phyloP scores from a whole-genome alignment of 208 protist species.

The Zelonia costaricensis region DNA sequence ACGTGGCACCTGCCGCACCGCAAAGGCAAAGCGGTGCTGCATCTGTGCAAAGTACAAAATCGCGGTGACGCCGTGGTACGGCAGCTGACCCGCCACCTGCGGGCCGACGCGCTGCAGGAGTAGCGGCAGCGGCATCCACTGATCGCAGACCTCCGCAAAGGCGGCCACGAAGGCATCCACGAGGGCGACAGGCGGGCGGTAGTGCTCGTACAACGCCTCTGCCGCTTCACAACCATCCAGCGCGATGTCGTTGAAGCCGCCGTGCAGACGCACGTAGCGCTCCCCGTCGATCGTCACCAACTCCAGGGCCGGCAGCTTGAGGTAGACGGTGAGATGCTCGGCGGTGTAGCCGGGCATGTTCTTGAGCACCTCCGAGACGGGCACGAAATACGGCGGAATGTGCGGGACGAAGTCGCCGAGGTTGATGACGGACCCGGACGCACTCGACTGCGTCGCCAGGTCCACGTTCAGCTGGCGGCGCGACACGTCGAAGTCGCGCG shows the following conservation, averaged over 20 bases:
- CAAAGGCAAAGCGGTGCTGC: slow-evolving; percentile 89
- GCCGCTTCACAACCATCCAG: slow-evolving; percentile 63
- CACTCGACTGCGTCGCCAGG: slow-evolving; percentile 32
- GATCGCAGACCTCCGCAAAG: slow-evolving; percentile 58
- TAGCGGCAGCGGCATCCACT: slow-evolving; percentile 81
- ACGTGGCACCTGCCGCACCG: slow-evolving; percentile 28
- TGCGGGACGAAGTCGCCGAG: slow-evolving; percentile 72
- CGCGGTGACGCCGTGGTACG: slow-evolving; percentile 55
- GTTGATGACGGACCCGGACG: slow-evolving; percentile 65
- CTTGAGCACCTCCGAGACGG: slow-evolving; percentile 57
- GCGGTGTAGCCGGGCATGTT: slow-evolving; percentile 89
- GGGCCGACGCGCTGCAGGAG: slow-evolving; percentile 64
- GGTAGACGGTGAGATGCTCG: slow-evolving; percentile 75
- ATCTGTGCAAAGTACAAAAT: slow-evolving; percentile 92
- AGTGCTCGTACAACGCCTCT: slow-evolving; percentile 50
- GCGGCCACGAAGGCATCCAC: slow-evolving; percentile 40
- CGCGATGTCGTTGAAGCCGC: slow-evolving; percentile 66
- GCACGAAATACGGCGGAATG: slow-evolving; percentile 90
- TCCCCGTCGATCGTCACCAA: slow-evolving; percentile 56
- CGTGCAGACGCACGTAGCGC: slow-evolving; percentile 75
- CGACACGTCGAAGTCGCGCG: slow-evolving; percentile 74
- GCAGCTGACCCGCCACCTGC: slow-evolving; percentile 49
- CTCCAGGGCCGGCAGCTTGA: slow-evolving; percentile 63
- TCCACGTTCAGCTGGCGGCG: slow-evolving; percentile 37
- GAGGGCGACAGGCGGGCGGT: slow-evolving; percentile 45